Percentiles rank a stretch among this genome's conserved stretches.
These are phyloP conservation scores for Closterium sp. DNA, from an alignment of 139 green algal genomes.

Conservation along the genomic window DNA sequence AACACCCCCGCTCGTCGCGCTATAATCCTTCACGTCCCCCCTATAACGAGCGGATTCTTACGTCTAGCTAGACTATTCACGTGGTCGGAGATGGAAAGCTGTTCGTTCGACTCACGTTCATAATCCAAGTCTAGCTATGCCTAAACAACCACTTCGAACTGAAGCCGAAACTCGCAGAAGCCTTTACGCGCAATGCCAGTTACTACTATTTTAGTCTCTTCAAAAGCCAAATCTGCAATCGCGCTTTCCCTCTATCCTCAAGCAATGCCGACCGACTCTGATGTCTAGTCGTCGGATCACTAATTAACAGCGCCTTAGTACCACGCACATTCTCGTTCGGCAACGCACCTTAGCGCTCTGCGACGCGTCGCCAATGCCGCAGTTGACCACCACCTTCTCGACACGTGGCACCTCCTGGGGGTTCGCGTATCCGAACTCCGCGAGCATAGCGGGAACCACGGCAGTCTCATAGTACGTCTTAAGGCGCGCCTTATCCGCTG, in stretches of 20 bases:
- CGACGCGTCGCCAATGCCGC: slow-evolving; percentile 6
- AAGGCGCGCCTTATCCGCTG: neutral
- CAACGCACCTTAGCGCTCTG: slow-evolving; percentile 5
- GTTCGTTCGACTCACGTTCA: too few species aligned
- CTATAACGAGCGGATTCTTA: too few species aligned
- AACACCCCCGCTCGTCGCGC: too few species aligned
- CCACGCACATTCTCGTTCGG: neutral
- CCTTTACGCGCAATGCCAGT: too few species aligned
- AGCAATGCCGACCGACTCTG: neutral
- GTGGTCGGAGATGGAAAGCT: too few species aligned
- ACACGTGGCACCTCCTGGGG: slow-evolving; percentile 1
- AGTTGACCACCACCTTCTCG: slow-evolving; percentile 3
- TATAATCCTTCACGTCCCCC: too few species aligned
- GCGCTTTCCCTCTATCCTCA: neutral
- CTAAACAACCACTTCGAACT: neutral
- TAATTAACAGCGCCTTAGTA: neutral
- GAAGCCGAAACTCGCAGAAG: neutral
- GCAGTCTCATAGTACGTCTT: slow-evolving; percentile 4
- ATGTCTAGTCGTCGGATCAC: neutral
- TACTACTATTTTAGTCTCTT: neutral
- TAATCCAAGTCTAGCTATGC: too few species aligned
- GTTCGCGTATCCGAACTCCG: neutral
- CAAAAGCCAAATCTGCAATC: neutral
- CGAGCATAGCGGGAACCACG: neutral
- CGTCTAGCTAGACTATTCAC: too few species aligned